A percentile compares a stretch with the other conserved stretches of the same genome.
These are phyloP conservation scores for Schizonepeta tenuifolia DNA, from an alignment of 257 asterid genomes.

Conservation along the genomic window DNA sequence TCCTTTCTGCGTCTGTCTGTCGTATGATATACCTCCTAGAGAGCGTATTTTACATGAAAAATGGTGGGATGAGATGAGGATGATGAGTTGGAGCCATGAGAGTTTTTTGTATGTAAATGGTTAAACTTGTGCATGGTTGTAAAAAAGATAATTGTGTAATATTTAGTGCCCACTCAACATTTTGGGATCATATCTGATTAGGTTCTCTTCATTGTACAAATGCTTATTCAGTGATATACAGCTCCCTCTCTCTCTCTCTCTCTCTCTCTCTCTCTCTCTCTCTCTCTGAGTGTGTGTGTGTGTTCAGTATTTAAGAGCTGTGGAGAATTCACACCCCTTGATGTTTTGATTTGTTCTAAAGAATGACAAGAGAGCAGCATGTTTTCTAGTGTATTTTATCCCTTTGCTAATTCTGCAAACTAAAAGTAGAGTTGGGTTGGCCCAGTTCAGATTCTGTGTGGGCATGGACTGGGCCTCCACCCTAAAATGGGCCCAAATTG, in stretches of 20 bases:
- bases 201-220: conserved; percentile 26
- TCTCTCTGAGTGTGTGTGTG: no score
- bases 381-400: no score
- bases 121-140: conserved; percentile 24
- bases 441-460: no score
- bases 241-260: neutral
- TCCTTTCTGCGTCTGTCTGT: neutral
- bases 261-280: neutral
- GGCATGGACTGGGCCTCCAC: no score
- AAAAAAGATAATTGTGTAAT: conserved; percentile 14
- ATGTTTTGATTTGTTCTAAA: no score
- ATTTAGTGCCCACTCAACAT: conserved; percentile 16
- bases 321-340: neutral
- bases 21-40: neutral
- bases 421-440: no score
- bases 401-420: no score
- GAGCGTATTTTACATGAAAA: conserved; percentile 7
- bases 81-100: neutral
- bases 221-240: conserved; percentile 1
- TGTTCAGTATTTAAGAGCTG: neutral
- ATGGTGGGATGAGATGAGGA: neutral
- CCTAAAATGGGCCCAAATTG: no score
- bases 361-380: no score
- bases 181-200: conserved; percentile 12
- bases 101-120: conserved; percentile 33